Conservation (phyloP, 1,139 yeast genomes). For the Yamadazyma membranifaciens region DNA sequence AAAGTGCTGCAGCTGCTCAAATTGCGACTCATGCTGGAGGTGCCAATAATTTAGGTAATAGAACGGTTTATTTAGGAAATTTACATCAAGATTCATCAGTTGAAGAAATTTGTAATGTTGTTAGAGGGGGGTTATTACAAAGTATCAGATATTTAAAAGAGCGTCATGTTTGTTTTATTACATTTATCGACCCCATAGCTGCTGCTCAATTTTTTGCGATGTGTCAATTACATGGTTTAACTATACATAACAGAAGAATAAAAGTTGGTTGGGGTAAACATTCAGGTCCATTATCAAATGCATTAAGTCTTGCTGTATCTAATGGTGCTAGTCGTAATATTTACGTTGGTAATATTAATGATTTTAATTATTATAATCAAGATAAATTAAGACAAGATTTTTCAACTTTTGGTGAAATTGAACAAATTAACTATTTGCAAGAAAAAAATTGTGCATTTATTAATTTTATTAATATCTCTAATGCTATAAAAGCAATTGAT, state of each 20-base stretch:
- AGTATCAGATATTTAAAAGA: conserved; percentile 70
- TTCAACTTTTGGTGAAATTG: conserved; percentile 75
- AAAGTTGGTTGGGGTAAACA: conserved; percentile 98
- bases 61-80: conserved; percentile 89
- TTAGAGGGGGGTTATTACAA: conserved; percentile 88
- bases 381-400: conserved; percentile 64
- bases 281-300: conserved; percentile 84
- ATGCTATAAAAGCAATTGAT: conserved; percentile 80
- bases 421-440: conserved; percentile 72
- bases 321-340: conserved; percentile 92
- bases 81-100: conserved; percentile 81
- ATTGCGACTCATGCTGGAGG: conserved; percentile 76
- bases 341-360: conserved; percentile 68
- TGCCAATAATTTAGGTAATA: conserved; percentile 78
- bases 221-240: conserved; percentile 78
- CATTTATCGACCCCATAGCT: conserved; percentile 87
- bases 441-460: conserved; percentile 82
- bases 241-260: conserved; percentile 75
- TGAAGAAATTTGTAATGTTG: conserved; percentile 91
- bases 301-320: conserved; percentile 81
- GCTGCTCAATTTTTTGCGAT: conserved; percentile 93
- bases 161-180: conserved; percentile 86
- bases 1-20: conserved; percentile 70
- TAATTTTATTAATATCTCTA: conserved; percentile 76
- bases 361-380: conserved; percentile 51